Base-by-base conservation (phyloP, 148 eudicot species). In the Camellia japonica region DNA sequence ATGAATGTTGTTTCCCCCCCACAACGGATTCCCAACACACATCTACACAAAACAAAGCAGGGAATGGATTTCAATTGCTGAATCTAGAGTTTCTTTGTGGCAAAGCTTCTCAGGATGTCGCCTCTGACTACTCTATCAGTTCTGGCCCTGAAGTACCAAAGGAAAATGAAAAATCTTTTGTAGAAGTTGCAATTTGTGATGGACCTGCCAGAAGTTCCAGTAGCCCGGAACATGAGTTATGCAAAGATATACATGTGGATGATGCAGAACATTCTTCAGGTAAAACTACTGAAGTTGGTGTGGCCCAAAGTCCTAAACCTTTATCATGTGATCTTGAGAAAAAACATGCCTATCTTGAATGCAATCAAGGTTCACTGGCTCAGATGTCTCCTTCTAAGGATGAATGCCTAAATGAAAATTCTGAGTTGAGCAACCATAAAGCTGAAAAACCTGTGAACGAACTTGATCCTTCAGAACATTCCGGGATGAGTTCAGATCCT, bases 301-400 rank as follows among this genome's bases (percentile, higher is more conserved):
- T 77, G 76, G 80, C 58, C 19, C 82, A 71, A 84, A 74, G 68
- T 78, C 83, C 81, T 68, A 79, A 80, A 63, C 83, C 72, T 18
- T 20, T 56, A 3, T 58, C 83, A 46, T 47, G 79, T 43, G 68
- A 49, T 79, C 74, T 49, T n/a, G 80, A 2, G 15, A 84, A 68
- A 44, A 79, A 84, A 23, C 76, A 49, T 77, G 19, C 73, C 51
- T 51, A 68, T 80, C 64, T 64, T 18, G 84, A 65, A 64, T 63
- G 65, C 68, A 60, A 73, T 16, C 73, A 79, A 75, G 81, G 38
- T 65, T 42, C 79, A 80, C 47, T 44, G 69, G 43, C 47, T 76
- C 76, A 61, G 55, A 23, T 30, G 30, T 10, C 41, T 44, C 62
- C 78, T 68, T 68, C 55, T 3, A 15, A 69, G 38, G 83, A 71